phyloP scores from a whole-genome alignment of 2,329 filamentous ascomycete genomes.

The Botryosphaeria agaves region DNA sequence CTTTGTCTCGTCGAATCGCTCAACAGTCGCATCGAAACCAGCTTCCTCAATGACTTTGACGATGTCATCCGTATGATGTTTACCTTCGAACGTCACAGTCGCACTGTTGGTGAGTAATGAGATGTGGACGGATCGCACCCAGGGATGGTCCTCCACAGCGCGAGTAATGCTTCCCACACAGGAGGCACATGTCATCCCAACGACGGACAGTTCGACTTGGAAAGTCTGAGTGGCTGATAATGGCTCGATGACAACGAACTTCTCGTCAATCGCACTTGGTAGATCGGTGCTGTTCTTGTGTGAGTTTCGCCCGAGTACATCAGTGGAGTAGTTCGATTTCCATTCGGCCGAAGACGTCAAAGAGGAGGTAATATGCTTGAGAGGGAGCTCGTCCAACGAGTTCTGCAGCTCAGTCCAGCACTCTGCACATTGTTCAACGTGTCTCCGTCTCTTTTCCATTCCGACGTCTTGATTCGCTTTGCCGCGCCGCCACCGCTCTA shows the following conservation, averaged over 20 bases:
- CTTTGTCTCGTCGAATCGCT: slow-evolving; percentile 4
- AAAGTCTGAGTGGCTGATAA: background rate
- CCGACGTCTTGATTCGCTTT: slow-evolving; percentile 1
- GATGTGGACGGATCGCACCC: slow-evolving; percentile 7
- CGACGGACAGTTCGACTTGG: slow-evolving; percentile 5
- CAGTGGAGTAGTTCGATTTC: too few species aligned
- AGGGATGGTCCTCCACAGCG: slow-evolving; percentile 7
- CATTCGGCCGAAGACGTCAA: too few species aligned
- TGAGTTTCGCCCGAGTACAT: too few species aligned
- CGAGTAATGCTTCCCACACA: slow-evolving; percentile 7
- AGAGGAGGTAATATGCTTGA: too few species aligned
- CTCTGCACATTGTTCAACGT: slow-evolving; percentile 4
- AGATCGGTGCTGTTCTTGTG: too few species aligned
- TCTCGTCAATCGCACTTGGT: slow-evolving; percentile 3
- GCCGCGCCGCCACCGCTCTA: slow-evolving; percentile 5
- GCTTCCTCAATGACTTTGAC: slow-evolving; percentile 8
- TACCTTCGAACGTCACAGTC: slow-evolving; percentile 7
- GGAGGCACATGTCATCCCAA: slow-evolving; percentile 7
- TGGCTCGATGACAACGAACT: slow-evolving; percentile 9
- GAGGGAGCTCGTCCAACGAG: too few species aligned
- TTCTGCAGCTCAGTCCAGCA: too few species aligned
- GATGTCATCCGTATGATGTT: slow-evolving; percentile 5
- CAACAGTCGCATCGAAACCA: slow-evolving; percentile 9
- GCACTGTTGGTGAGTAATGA: slow-evolving; percentile 9
- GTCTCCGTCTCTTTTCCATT: slow-evolving; percentile 3